These are phyloP conservation scores for Ichthyophthirius multifiliis DNA, from an alignment of 169 alveolate genomes.

Conservation along the genomic window DNA sequence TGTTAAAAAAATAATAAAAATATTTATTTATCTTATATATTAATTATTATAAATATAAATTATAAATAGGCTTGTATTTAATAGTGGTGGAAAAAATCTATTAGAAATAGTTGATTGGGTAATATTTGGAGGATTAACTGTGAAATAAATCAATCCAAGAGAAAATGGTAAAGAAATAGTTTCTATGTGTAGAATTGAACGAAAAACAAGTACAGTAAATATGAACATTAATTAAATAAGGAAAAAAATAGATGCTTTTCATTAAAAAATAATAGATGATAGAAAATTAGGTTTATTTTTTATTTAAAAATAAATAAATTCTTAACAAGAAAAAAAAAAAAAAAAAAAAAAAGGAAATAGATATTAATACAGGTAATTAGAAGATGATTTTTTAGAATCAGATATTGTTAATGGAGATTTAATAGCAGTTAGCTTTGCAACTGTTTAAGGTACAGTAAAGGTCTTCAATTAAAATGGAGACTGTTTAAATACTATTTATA, in stretches of 20 bases:
- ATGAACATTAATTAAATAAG: background rate
- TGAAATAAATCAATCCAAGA: background rate
- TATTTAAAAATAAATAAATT: too few species aligned
- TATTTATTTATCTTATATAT: background rate
- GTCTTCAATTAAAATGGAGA: background rate
- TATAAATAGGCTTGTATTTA: background rate
- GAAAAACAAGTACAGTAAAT: background rate
- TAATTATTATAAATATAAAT: too few species aligned
- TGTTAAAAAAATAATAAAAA: background rate
- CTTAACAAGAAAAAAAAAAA: too few species aligned
- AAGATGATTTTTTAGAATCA: background rate
- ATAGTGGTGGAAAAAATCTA: slow-evolving; percentile 4
- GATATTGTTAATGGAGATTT: background rate
- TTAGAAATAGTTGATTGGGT: background rate
- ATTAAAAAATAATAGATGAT: background rate
- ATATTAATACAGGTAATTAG: too few species aligned
- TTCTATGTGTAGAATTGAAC: background rate
- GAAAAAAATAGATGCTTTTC: slow-evolving; percentile 6
- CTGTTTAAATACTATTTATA: background rate
- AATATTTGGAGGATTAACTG: background rate
- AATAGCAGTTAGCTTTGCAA: background rate
- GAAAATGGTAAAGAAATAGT: slow-evolving; percentile 4
- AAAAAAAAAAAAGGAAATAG: background rate
- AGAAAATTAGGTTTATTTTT: background rate
- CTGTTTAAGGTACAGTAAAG: background rate